These are phyloP conservation scores for Podila horticola DNA, from an alignment of 192 early-diverging fungal species.

Conservation along the genomic window DNA sequence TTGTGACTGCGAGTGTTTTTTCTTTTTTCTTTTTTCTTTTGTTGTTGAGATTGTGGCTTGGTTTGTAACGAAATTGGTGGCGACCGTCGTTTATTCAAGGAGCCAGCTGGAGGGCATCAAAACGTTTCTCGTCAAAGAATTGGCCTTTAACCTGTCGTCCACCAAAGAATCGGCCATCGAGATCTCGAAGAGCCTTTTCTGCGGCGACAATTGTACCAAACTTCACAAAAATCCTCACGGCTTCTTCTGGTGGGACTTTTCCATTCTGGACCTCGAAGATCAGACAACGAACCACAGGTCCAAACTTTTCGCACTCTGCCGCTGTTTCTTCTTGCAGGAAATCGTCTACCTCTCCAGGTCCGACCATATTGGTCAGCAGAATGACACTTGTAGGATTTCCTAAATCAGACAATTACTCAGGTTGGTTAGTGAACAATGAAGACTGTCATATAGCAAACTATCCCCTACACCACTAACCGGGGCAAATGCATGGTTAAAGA, in stretches of 20 bases:
- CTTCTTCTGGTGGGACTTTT: slow-evolving; percentile 66
- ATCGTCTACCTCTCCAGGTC: slow-evolving; percentile 82
- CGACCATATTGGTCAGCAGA: slow-evolving; percentile 81
- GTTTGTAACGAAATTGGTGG: not conserved
- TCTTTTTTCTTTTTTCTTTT: slow-evolving; percentile 4
- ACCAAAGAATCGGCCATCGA: slow-evolving; percentile 84
- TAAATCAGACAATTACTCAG: not conserved
- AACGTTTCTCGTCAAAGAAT: slow-evolving; percentile 69
- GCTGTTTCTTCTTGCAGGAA: slow-evolving; percentile 79
- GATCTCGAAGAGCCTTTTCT: slow-evolving; percentile 57
- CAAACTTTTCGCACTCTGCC: slow-evolving; percentile 82
- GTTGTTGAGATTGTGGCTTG: slow-evolving; percentile 15
- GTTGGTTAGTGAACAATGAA: not conserved
- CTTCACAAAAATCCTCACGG: slow-evolving; percentile 85
- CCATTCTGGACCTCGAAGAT: slow-evolving; percentile 73
- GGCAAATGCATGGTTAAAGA: too few relatives aligned
- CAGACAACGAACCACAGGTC: slow-evolving; percentile 72
- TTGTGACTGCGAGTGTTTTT: not conserved
- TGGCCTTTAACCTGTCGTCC: slow-evolving; percentile 70
- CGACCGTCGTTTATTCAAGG: slow-evolving; percentile 26
- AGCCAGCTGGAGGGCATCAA: slow-evolving; percentile 66
- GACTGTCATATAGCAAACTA: not conserved
- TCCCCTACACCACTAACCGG: too few relatives aligned
- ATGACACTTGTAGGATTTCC: slow-evolving; percentile 58
- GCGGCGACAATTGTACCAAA: slow-evolving; percentile 65